Evolutionary conservation across 2,329 filamentous ascomycete genomes (phyloP), one percentile per base, ranked within the genome.

Genomic region (Colletotrichum sp.): DNA sequence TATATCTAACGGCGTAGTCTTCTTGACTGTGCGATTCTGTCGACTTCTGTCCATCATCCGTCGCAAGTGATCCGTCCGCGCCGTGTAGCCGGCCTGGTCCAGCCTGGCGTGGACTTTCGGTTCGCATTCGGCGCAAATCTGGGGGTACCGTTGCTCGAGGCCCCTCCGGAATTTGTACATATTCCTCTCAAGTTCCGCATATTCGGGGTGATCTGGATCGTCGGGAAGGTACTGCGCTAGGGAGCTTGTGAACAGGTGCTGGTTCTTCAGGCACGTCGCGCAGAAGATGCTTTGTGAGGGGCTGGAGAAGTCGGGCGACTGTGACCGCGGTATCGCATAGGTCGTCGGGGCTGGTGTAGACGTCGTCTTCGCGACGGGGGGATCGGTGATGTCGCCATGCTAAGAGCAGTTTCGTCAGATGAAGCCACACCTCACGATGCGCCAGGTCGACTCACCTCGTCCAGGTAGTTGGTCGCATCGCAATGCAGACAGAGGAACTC

Each of bases 321-420:
- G 79, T 75, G 87, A 79, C 77, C 85, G 85, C 63, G 87, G 80
- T 68, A 87, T 85, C 68, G 87, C 90, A 82, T 88, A 93, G 73
- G 86, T 84, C n/a, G 85, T 81, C 52, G 83, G 81, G 76, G 85
- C 82, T 71, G 87, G 82, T 80, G 87, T 83, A 76, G 84, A 83
- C 64, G 86, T 85, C n/a, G 89, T 90, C 75, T 91, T 91, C 24
- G 89, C 86, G 28, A 93, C 88, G 4, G 95, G 96, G 30, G 96
- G 95, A 84, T 99, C 96, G 72, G 95, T 94, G 79, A 99, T 97
- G 67, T 98, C 93, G 81, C 96, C 96, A 83, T 95, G 92, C 94
- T 97, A 81, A 4, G 75, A 36, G 34, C 5, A n/a, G 2, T 49
- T 2, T n/a, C 24, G 67, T 44, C 28, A 34, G 13, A 28, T 16